These are phyloP conservation scores for Candida pseudoviswanathii DNA, from an alignment of 1,139 yeast species.

Conservation along the genomic window DNA sequence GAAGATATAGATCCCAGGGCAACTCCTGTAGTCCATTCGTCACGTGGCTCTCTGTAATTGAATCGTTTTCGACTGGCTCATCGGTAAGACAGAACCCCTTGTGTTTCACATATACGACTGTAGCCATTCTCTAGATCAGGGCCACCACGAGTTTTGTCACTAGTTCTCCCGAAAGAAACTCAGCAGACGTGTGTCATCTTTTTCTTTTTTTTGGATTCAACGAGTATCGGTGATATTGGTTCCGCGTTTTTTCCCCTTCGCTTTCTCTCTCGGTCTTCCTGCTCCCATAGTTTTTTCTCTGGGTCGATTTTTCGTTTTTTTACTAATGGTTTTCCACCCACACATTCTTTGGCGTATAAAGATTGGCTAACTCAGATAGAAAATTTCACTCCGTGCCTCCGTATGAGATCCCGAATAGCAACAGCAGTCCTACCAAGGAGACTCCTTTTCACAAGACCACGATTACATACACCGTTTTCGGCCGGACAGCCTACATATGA, in stretches of 20 bases:
- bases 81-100: slow-evolving; percentile 26
- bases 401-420: slow-evolving; percentile 1
- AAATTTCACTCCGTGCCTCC: not conserved
- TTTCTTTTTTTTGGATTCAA: too few relatives aligned
- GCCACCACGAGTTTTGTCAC: not conserved
- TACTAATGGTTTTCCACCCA: too few relatives aligned
- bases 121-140: slow-evolving; percentile 7
- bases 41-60: not conserved
- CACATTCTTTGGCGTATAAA: too few relatives aligned
- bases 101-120: slow-evolving; percentile 21
- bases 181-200: too few relatives aligned
- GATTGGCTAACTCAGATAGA: too few relatives aligned
- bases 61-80: slow-evolving; percentile 5
- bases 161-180: too few relatives aligned
- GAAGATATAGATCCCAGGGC: slow-evolving; percentile 25
- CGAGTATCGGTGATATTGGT: not conserved
- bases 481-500: slow-evolving; percentile 89
- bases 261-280: not conserved
- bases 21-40: slow-evolving; percentile 37
- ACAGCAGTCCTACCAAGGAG: slow-evolving; percentile 5
- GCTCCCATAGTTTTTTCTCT: not conserved
- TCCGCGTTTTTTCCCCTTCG: not conserved
- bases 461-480: slow-evolving; percentile 28
- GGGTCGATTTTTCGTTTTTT: not conserved
- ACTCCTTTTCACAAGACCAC: slow-evolving; percentile 14